phyloP scores from a whole-genome alignment of 306 rosid genomes.

The Cicer yamashitae region DNA sequence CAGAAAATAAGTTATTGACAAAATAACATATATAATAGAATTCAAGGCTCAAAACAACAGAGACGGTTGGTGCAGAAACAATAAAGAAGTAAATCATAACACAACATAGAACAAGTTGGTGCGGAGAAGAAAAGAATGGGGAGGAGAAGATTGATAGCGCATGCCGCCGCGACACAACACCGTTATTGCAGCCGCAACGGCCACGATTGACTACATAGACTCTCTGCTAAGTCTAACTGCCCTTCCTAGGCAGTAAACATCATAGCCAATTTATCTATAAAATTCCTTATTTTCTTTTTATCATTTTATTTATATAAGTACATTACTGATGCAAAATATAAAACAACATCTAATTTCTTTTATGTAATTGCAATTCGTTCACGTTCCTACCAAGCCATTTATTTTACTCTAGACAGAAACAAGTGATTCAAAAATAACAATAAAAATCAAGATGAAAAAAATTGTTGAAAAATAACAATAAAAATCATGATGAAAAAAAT shows the following conservation, averaged over 20 bases:
- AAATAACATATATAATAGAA: too few species aligned
- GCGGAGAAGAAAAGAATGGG: too few species aligned
- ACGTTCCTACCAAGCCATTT: not conserved
- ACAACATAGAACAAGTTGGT: too few species aligned
- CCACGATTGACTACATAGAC: not conserved
- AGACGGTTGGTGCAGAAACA: too few species aligned
- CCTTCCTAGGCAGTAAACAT: not conserved
- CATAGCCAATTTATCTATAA: not conserved
- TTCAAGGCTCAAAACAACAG: too few species aligned
- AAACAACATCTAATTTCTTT: not conserved
- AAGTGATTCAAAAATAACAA: constrained; percentile 6
- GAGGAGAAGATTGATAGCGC: too few species aligned
- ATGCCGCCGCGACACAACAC: too few species aligned
- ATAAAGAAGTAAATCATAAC: too few species aligned
- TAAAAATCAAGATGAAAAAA: not conserved
- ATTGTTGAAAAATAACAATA: too few species aligned
- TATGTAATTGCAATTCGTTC: not conserved
- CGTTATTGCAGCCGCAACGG: too few species aligned
- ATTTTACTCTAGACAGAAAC: constrained; percentile 13
- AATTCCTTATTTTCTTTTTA: not conserved
- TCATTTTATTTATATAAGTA: not conserved
- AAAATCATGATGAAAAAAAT: not conserved
- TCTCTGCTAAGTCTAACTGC: constrained; percentile 12
- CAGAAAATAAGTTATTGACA: too few species aligned
- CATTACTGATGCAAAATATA: not conserved